phyloP scores from a whole-genome alignment of 768 basidiomycete genomes.

The Galerina sulciceps region DNA sequence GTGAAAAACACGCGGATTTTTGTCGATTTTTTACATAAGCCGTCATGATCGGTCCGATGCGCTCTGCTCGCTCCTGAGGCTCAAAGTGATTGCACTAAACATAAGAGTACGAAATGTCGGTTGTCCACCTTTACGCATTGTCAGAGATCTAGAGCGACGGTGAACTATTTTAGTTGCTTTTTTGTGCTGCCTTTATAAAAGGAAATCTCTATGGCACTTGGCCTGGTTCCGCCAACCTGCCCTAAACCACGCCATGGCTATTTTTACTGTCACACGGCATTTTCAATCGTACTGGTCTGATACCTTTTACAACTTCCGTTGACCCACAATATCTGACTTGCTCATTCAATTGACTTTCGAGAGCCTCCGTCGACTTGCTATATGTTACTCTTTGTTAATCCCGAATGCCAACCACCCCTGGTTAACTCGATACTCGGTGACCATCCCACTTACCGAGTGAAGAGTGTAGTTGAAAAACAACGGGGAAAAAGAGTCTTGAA shows the following conservation, averaged over 20 bases:
- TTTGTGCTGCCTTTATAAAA: neutral
- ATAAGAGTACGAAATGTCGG: no score
- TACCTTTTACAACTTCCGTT: neutral
- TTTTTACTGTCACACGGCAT: constrained; percentile 1
- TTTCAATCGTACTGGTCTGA: neutral
- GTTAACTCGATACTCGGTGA: constrained; percentile 53
- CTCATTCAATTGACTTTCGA: neutral
- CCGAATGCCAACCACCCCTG: constrained; percentile 22
- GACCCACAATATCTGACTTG: neutral
- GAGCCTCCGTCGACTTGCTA: neutral
- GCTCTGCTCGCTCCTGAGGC: neutral
- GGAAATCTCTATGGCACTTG: neutral
- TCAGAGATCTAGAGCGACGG: neutral
- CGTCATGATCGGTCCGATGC: constrained; percentile 20
- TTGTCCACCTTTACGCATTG: neutral
- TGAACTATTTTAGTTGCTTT: neutral
- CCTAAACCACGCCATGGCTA: constrained; percentile 8
- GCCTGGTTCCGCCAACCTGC: constrained; percentile 9
- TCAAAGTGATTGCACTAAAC: no score
- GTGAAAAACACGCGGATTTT: constrained; percentile 16
- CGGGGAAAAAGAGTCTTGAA: constrained; percentile 42
- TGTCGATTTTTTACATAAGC: neutral
- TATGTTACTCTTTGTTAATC: no score
- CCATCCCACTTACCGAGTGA: constrained; percentile 36
- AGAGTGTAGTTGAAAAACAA: constrained; percentile 50